A percentile compares a stretch with the other conserved stretches of the same genome.
Conservation (phyloP, 176 grass and related monocot species). For the Stipa capillata region DNA sequence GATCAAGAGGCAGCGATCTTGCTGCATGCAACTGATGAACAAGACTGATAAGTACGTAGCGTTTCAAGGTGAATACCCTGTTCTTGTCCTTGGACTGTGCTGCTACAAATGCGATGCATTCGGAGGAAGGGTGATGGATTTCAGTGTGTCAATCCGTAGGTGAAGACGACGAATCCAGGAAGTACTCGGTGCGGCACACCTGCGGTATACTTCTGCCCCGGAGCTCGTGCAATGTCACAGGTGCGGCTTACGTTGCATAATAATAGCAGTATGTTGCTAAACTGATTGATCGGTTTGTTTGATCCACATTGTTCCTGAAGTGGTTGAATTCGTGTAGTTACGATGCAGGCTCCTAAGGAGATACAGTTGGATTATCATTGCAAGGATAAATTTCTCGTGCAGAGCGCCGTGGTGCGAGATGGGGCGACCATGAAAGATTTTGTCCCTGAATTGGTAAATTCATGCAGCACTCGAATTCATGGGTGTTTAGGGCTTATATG, state of each 20-base stretch:
- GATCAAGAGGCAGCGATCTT: conserved; percentile 71
- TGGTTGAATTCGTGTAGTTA: conserved; percentile 34
- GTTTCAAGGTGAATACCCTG: conserved; percentile 60
- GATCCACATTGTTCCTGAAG: not conserved
- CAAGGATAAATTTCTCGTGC: conserved; percentile 96
- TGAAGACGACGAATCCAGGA: conserved; percentile 94
- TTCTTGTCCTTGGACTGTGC: not conserved
- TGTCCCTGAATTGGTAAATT: conserved; percentile 35
- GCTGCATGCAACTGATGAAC: conserved; percentile 74
- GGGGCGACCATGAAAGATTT: conserved; percentile 43
- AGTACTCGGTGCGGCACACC: conserved; percentile 67
- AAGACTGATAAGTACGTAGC: conserved; percentile 66
- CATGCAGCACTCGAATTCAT: not conserved
- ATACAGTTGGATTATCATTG: conserved; percentile 56
- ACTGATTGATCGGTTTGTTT: not conserved
- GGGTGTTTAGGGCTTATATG: too few relatives aligned
- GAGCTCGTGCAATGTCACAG: conserved; percentile 54
- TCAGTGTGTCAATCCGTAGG: conserved; percentile 24
- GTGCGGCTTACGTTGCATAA: too few relatives aligned
- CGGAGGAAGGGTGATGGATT: not conserved
- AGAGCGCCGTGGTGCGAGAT: conserved; percentile 52
- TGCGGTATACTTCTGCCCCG: conserved; percentile 55
- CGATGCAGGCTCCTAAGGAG: conserved; percentile 72
- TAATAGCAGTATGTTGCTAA: too few relatives aligned
- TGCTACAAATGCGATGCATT: not conserved